Percentiles rank a stretch among this genome's conserved stretches.
Conservation (phyloP, 179 eudicot genomes). For the Beta corolliflora region DNA sequence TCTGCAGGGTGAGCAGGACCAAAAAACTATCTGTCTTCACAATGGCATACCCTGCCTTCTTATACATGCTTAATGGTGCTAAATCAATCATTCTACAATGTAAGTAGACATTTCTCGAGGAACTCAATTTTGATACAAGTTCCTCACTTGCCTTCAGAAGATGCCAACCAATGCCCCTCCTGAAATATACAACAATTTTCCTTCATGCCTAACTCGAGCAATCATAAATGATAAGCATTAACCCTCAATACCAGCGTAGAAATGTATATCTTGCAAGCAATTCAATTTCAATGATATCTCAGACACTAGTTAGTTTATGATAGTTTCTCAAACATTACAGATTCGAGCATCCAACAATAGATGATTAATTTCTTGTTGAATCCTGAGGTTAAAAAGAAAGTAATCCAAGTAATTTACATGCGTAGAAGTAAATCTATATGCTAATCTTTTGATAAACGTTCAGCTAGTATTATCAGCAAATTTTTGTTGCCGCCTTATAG, state of each 20-base stretch:
- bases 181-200: conserved; percentile 29
- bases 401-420: not conserved
- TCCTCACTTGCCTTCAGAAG: conserved; percentile 90
- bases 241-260: not conserved
- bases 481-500: not conserved
- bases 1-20: conserved; percentile 64
- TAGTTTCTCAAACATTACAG: not conserved
- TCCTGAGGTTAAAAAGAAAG: not conserved
- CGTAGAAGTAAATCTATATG: not conserved
- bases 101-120: conserved; percentile 68
- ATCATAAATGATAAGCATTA: conserved; percentile 5
- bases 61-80: conserved; percentile 85
- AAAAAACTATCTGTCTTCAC: conserved; percentile 74
- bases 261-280: not conserved
- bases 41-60: conserved; percentile 81
- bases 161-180: conserved; percentile 99
- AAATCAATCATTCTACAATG: conserved; percentile 91
- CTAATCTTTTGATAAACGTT: not conserved
- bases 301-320: not conserved
- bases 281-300: not conserved
- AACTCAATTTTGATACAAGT: conserved; percentile 69
- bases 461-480: not conserved
- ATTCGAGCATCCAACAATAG: not conserved
- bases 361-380: not conserved
- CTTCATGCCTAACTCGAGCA: conserved; percentile 11